These are phyloP conservation scores for Sapria himalayana DNA, from an alignment of 345 rosid species.

Conservation along the genomic window DNA sequence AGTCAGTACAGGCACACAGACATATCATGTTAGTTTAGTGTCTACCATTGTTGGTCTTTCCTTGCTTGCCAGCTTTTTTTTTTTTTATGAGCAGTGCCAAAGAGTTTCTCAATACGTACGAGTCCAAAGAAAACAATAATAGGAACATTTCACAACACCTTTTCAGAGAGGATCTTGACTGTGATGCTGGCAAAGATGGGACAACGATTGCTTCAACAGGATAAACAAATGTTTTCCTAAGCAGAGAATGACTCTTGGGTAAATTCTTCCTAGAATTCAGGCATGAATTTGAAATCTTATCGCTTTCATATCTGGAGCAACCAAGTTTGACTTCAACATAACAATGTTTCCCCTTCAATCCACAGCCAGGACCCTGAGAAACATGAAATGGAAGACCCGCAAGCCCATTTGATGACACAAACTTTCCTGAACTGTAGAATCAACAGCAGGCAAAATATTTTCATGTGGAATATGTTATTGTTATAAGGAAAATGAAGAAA, in stretches of 20 bases:
- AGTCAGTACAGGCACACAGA: too few species aligned
- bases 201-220: slow-evolving; percentile 86
- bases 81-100: too few species aligned
- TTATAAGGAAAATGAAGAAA: too few species aligned
- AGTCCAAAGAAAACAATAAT: too few species aligned
- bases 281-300: slow-evolving; percentile 21
- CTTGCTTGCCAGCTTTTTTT: too few species aligned
- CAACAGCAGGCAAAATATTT: too few species aligned
- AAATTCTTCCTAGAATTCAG: slow-evolving; percentile 22
- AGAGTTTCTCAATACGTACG: too few species aligned
- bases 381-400: slow-evolving; percentile 45
- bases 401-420: slow-evolving; percentile 35
- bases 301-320: slow-evolving; percentile 28
- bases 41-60: too few species aligned
- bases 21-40: too few species aligned
- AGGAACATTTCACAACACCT: slow-evolving; percentile 39
- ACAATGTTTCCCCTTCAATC: slow-evolving; percentile 42
- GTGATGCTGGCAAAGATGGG: slow-evolving; percentile 65
- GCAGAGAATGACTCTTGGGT: slow-evolving; percentile 28
- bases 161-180: slow-evolving; percentile 69
- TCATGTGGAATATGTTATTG: too few species aligned
- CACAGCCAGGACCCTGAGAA: slow-evolving; percentile 39
- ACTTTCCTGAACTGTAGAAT: slow-evolving; percentile 36
- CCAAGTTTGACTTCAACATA: slow-evolving; percentile 81
- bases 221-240: slow-evolving; percentile 57